These are phyloP conservation scores for Blepharisma stoltei DNA, from an alignment of 73 alveolate species.

Conservation along the genomic window DNA sequence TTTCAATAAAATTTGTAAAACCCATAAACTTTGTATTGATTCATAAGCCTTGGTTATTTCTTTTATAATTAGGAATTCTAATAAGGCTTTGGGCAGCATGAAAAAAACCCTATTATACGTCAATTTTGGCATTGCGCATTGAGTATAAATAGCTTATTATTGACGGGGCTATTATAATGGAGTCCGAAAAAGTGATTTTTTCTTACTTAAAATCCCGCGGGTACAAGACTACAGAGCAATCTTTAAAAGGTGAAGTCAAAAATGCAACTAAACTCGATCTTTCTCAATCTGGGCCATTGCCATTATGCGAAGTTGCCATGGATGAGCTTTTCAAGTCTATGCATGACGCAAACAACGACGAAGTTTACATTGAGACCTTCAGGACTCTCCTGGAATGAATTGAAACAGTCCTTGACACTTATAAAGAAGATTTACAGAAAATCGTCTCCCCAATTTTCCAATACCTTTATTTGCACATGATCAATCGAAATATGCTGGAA, in stretches of 20 bases:
- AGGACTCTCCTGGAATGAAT: background rate
- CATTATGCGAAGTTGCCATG: background rate
- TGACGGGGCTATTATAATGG: background rate
- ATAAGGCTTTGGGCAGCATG: too few species aligned
- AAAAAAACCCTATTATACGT: too few species aligned
- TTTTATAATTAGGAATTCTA: too few species aligned
- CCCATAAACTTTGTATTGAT: too few species aligned
- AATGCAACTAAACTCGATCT: background rate
- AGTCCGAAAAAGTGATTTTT: constrained; percentile 15
- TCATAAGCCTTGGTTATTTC: too few species aligned
- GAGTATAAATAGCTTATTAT: too few species aligned
- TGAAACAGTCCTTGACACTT: constrained; percentile 32
- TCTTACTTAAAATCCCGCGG: background rate
- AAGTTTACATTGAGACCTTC: background rate
- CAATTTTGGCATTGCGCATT: too few species aligned
- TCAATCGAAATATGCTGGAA: constrained; percentile 20
- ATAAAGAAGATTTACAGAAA: constrained; percentile 46
- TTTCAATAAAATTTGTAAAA: too few species aligned
- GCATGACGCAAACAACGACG: constrained; percentile 11
- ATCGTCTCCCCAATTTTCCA: constrained; percentile 49
- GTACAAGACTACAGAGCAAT: background rate
- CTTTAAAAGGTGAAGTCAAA: constrained; percentile 20
- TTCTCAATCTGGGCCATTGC: background rate
- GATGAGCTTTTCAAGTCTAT: constrained; percentile 5
- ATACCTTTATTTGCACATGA: constrained; percentile 43